phyloP scores from a whole-genome alignment of 2,329 filamentous ascomycete species.

The Lachnum nothofagi region DNA sequence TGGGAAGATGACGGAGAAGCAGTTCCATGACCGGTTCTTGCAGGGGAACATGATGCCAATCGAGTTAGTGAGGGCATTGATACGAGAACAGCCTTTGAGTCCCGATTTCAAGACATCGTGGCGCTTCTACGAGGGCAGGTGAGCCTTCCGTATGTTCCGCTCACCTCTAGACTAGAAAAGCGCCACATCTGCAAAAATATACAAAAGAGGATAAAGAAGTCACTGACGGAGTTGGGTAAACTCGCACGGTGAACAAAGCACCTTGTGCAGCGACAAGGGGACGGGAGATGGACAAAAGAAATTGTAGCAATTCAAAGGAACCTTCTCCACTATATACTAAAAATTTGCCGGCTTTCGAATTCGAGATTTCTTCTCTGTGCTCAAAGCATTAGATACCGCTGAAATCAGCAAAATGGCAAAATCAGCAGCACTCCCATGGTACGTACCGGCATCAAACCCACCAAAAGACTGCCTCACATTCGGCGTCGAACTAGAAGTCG shows the following conservation, averaged over 20 bases:
- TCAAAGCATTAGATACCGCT: neutral
- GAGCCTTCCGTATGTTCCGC: neutral
- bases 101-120: slow-evolving; percentile 44
- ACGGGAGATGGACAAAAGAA: too few relatives aligned
- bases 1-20: slow-evolving; percentile 43
- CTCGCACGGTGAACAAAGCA: too few relatives aligned
- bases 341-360: neutral
- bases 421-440: neutral
- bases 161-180: neutral
- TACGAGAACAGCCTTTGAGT: slow-evolving; percentile 39
- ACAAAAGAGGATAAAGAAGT: too few relatives aligned
- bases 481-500: neutral
- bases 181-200: neutral
- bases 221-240: too few relatives aligned
- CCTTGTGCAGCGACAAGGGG: too few relatives aligned
- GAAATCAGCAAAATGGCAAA: neutral
- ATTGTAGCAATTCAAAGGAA: too few relatives aligned
- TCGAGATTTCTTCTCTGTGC: neutral
- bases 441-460: neutral
- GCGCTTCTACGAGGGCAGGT: slow-evolving; percentile 41
- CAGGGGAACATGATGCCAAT: slow-evolving; percentile 49
- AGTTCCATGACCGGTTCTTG: slow-evolving; percentile 52
- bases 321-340: too few relatives aligned
- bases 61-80: slow-evolving; percentile 47
- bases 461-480: neutral